Percentiles rank a stretch among this genome's conserved stretches.
Evolutionary conservation across 257 asterid species (phyloP).

Genomic region (Gentiana dahurica): DNA sequence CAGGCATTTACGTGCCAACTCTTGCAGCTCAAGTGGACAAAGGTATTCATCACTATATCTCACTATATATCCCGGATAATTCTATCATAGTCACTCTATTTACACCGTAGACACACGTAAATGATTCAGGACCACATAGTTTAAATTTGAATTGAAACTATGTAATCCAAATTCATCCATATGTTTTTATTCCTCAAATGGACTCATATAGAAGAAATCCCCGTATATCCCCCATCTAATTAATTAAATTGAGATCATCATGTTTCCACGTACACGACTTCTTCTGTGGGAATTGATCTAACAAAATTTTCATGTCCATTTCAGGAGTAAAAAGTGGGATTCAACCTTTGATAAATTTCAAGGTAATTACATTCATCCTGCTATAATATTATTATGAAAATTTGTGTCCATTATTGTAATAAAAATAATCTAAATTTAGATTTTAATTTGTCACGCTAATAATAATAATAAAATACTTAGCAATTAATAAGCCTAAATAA

Average conservation of each 20-base stretch:
- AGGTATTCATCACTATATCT: slow-evolving; percentile 19
- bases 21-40: slow-evolving; percentile 30
- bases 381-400: too few relatives aligned
- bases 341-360: slow-evolving; percentile 36
- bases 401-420: too few relatives aligned
- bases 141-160: too few relatives aligned
- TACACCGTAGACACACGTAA: not conserved
- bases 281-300: not conserved
- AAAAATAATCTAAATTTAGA: too few relatives aligned
- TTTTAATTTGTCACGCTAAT: too few relatives aligned
- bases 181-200: not conserved
- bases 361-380: slow-evolving; percentile 16
- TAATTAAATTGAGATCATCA: too few relatives aligned
- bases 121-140: not conserved
- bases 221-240: not conserved
- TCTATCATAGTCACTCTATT: too few relatives aligned
- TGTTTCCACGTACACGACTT: too few relatives aligned
- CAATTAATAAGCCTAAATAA: too few relatives aligned
- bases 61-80: not conserved
- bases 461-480: too few relatives aligned
- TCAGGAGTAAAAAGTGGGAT: slow-evolving; percentile 33
- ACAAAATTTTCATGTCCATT: not conserved
- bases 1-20: slow-evolving; percentile 55
- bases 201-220: not conserved
- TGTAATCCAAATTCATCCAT: too few relatives aligned